These are phyloP conservation scores for Coemansia sp. DNA, from an alignment of 192 early-diverging fungal species.

Conservation along the genomic window DNA sequence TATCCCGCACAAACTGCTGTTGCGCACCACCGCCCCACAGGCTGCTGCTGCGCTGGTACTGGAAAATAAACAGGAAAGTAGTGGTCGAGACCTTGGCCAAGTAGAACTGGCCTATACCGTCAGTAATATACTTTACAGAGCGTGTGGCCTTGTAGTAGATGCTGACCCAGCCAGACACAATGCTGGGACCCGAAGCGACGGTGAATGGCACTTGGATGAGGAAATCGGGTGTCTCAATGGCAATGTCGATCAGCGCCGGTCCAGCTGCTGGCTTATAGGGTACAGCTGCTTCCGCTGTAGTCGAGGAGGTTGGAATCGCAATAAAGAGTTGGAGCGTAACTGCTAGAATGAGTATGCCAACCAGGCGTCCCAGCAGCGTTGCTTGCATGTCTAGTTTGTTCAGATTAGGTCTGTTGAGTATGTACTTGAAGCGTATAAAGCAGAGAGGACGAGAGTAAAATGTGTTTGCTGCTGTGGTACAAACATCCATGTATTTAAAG, in stretches of 20 bases:
- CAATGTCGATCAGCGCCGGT: slow-evolving; percentile 23
- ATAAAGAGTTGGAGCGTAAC: slow-evolving; percentile 5
- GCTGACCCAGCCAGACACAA: slow-evolving; percentile 24
- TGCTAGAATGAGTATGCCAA: neutral
- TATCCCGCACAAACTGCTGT: slow-evolving; percentile 18
- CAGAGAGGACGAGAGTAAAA: neutral
- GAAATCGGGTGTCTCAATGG: slow-evolving; percentile 24
- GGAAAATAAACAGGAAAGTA: slow-evolving; percentile 38
- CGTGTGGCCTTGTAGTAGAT: slow-evolving; percentile 43
- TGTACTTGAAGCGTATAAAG: neutral
- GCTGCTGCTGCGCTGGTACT: slow-evolving; percentile 24
- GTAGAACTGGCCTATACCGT: slow-evolving; percentile 21
- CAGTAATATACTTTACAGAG: slow-evolving; percentile 28
- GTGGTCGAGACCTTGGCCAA: slow-evolving; percentile 31
- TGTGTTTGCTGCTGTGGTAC: neutral
- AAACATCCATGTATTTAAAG: neutral
- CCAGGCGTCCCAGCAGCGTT: neutral
- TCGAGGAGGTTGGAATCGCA: neutral
- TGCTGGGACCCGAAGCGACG: slow-evolving; percentile 16
- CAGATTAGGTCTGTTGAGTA: neutral
- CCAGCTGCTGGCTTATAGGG: neutral
- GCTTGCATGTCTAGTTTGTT: neutral
- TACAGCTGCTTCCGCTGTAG: neutral
- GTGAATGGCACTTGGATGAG: slow-evolving; percentile 36
- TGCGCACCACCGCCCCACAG: slow-evolving; percentile 1